A percentile compares a stretch with the other conserved stretches of the same genome.
phyloP scores from a whole-genome alignment of 2,329 filamentous ascomycete species.

The Penicillium verrucosum region DNA sequence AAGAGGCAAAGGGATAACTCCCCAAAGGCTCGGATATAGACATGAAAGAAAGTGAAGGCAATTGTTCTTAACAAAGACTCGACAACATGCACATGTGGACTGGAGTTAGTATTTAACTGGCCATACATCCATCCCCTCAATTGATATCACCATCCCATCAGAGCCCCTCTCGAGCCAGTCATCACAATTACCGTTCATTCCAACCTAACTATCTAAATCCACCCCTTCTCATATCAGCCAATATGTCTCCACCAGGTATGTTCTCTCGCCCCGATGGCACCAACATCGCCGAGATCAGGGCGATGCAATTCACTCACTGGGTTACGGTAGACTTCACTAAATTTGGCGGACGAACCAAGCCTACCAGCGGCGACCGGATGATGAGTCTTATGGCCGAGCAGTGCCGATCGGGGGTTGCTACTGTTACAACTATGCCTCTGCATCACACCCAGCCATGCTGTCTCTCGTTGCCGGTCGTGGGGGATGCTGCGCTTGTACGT shows the following conservation, averaged over 20 bases:
- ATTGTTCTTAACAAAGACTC: not conserved
- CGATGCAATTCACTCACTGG: not conserved
- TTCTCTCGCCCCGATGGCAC: not conserved
- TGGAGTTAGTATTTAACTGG: not conserved
- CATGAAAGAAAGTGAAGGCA: not conserved
- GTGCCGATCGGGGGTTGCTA: not conserved
- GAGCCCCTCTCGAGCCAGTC: not conserved
- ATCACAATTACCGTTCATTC: not conserved
- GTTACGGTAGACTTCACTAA: not conserved
- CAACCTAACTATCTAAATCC: not conserved
- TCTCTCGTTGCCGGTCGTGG: not conserved
- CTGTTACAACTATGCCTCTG: not conserved
- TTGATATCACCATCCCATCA: not conserved
- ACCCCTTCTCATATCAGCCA: not conserved
- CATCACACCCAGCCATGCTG: not conserved
- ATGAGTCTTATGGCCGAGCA: slow-evolving; percentile 6
- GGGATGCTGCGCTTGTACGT: not conserved
- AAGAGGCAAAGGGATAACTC: not conserved
- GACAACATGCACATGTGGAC: not conserved
- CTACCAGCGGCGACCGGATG: not conserved
- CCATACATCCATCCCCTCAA: not conserved
- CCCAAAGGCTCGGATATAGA: not conserved
- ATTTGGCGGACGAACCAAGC: not conserved
- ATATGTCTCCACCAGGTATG: slow-evolving; percentile 1
- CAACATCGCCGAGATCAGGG: not conserved